Percentiles rank a stretch among this genome's conserved stretches.
These are phyloP conservation scores for Friedmanniomyces endolithicus DNA, from an alignment of 495 filamentous ascomycete species.

Conservation along the genomic window DNA sequence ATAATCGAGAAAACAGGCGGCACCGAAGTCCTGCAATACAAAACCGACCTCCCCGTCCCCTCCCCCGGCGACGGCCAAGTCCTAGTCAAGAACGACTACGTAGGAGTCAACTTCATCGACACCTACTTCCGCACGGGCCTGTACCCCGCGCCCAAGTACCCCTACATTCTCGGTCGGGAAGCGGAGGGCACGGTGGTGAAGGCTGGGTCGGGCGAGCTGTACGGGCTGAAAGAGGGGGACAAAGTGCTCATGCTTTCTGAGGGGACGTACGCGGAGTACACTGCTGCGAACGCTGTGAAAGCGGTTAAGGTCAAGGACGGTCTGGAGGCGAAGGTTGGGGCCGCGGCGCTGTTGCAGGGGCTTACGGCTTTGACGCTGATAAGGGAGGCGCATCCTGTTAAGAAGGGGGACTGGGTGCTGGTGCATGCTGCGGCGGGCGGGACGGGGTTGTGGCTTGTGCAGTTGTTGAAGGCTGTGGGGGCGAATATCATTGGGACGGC, in stretches of 20 bases:
- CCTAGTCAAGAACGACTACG: slow-evolving; percentile 72
- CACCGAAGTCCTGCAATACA: slow-evolving; percentile 63
- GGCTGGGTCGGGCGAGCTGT: slow-evolving; percentile 32
- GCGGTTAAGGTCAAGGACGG: slow-evolving; percentile 52
- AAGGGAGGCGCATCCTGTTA: slow-evolving; percentile 61
- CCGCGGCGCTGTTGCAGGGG: slow-evolving; percentile 60
- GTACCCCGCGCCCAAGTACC: slow-evolving; percentile 57
- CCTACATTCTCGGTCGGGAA: slow-evolving; percentile 76
- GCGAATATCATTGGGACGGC: slow-evolving; percentile 78
- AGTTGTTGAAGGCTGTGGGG: slow-evolving; percentile 60
- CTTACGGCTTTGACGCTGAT: slow-evolving; percentile 75
- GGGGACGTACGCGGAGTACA: slow-evolving; percentile 67
- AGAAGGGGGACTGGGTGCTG: slow-evolving; percentile 71
- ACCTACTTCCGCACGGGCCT: slow-evolving; percentile 84
- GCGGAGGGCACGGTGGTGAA: slow-evolving; percentile 52
- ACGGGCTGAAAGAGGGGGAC: slow-evolving; percentile 20
- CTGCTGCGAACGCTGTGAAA: slow-evolving; percentile 43
- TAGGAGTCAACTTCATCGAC: slow-evolving; percentile 85
- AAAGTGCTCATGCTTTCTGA: slow-evolving; percentile 36
- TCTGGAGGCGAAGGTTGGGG: slow-evolving; percentile 53
- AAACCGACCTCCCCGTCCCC: slow-evolving; percentile 64
- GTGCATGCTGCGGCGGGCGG: slow-evolving; percentile 88
- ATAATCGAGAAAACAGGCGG: slow-evolving; percentile 66
- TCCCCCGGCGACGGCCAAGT: slow-evolving; percentile 54
- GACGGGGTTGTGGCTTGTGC: slow-evolving; percentile 64